Evolutionary conservation across 2,329 filamentous ascomycete species (phyloP), one percentile per base, ranked within the genome.

Genomic region (Talaromyces piceae): DNA sequence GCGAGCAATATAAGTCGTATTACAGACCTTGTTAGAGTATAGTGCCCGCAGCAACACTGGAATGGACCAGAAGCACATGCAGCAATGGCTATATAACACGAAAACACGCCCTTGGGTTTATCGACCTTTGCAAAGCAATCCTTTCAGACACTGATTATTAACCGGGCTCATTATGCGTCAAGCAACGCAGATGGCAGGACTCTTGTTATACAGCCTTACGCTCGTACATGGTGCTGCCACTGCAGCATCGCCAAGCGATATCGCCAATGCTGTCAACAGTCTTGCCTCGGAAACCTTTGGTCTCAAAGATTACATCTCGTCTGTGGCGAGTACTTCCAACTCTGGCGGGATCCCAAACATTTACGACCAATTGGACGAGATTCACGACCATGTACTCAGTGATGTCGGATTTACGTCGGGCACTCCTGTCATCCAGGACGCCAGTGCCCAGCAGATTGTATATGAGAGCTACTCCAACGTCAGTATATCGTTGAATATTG

Each of bases 391-490:
- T 20, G 23, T 47, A 27, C 44, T 53, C n/a, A 41, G 46, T 20
- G 18, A 55, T 44, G 43, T 56, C 49, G 54, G 27, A 47, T 18
- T 37, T 26, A 39, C 30, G 26, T 31, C 16, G 6, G 45, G 45
- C 11, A 22, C 48, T 11, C 39, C 46, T 2, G 48, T 52, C 13
- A 54, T 54, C 33, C 41, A 43, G n/a, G 31, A 44, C 18, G 45
- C 47, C 13, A 37, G 22, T 8, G 45, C 41, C n/a, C 7, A 52
- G 41, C 52, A 56, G 30, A 13, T 46, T 4, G 54, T 54, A 22
- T 56, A 56, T n/a, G 54, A 56, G 27, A 52, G 47, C 33, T 56
- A 54, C 41, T 56, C 54, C 16, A 54, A 56, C 27, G 54, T 56
- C n/a, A 51, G 31, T 9, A 18, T 18, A 16, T 20, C 18, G 27